Evolutionary conservation across 495 filamentous ascomycete species (phyloP), one percentile per base, ranked within the genome.

Genomic region (Neurospora tetraspora): DNA sequence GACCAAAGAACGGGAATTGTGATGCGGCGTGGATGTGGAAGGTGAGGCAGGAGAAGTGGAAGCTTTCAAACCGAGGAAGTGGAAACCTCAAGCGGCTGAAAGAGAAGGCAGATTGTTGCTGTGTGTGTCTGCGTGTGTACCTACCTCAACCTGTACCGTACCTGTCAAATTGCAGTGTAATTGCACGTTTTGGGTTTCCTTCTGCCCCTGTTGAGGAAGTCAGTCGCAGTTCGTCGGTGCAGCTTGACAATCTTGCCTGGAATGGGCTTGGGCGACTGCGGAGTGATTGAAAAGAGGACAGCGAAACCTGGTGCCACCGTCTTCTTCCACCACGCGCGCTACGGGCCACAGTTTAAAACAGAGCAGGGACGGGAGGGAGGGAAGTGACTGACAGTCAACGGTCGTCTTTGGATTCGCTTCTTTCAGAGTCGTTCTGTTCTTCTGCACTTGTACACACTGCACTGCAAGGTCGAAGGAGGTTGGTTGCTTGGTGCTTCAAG

Each of bases 201-300:
- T 65, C 53, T 65, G 53, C 53, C 53, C 53, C 53, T 65, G 53
- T 65, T 40, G 40, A 39, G 23, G 9, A 70, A 34, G 27, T 65
- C 53, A 65, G 53, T 65, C 53, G 53, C 47, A 61, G 11, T 16
- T 61, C 47, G 27, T 65, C 59, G 72, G 73, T 72, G 73, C 74
- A 71, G 76, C 77, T 82, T 73, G 83, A 84, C 83, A 83, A 65
- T 65, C 53, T 65, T 65, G 53, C 53, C 53, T 65, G 23, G 85
- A 87, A 86, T 80, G 81, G 85, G 86, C 80, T 85, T 86, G 85
- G 53, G 86, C 83, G 80, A 86, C 81, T 86, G 85, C 81, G 85
- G 85, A 82, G 88, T 86, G 81, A 79, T 83, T 84, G 85, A 88
- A n/a, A n/a, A n/a, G n/a, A n/a, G n/a, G n/a, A n/a, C n/a, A n/a